These are phyloP conservation scores for Nicotiana benthamiana DNA, from an alignment of 257 asterid species.

Conservation along the genomic window DNA sequence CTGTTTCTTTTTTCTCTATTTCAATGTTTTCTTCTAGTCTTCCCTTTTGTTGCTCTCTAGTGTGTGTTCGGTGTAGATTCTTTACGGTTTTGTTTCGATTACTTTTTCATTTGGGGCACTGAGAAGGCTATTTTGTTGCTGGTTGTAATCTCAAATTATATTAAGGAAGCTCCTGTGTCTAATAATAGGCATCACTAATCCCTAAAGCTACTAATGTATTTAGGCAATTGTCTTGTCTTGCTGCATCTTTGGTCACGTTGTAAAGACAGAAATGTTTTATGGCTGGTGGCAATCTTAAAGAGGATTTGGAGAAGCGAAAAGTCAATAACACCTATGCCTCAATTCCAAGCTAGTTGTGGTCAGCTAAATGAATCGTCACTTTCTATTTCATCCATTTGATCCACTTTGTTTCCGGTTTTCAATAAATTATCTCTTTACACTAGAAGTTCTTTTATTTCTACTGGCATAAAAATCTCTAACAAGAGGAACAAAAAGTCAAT, in stretches of 20 bases:
- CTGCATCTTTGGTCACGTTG: neutral
- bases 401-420: neutral
- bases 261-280: neutral
- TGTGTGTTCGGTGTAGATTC: neutral
- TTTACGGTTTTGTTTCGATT: slow-evolving; percentile 2
- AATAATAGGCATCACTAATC: neutral
- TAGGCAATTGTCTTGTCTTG: neutral
- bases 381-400: neutral
- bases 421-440: neutral
- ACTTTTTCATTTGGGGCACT: neutral
- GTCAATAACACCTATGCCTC: neutral
- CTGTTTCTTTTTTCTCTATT: neutral
- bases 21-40: neutral
- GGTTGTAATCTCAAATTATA: neutral
- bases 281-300: neutral
- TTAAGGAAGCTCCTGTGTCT: neutral
- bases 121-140: neutral
- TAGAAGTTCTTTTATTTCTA: neutral
- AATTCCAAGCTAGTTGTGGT: neutral
- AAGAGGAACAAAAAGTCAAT: neutral
- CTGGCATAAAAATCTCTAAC: neutral
- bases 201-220: neutral
- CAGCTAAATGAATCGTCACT: neutral
- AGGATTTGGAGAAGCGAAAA: neutral
- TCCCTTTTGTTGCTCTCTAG: neutral